These are phyloP conservation scores for Petrea volubilis DNA, from an alignment of 257 asterid species.

Conservation along the genomic window DNA sequence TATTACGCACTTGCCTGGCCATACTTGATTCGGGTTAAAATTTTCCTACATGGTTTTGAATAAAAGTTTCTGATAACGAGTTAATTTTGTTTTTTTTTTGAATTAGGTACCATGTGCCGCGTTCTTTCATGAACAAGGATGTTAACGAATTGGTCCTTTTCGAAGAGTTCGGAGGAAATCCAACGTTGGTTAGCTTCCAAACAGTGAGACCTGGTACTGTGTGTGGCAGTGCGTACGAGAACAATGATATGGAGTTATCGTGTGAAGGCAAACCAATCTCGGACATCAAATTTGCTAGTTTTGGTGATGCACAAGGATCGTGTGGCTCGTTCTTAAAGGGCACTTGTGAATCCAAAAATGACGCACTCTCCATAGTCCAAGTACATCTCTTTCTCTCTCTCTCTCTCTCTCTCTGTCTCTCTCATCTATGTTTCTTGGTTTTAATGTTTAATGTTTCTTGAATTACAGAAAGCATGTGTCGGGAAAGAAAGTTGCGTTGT, in stretches of 20 bases:
- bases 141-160: conserved; percentile 47
- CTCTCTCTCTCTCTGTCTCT: not conserved
- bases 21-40: too few relatives aligned
- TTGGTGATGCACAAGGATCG: conserved; percentile 42
- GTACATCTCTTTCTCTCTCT: not conserved
- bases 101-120: conserved; percentile 69
- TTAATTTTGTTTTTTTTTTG: too few relatives aligned
- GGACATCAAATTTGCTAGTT: conserved; percentile 42
- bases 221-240: conserved; percentile 48
- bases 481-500: conserved; percentile 50
- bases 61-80: too few relatives aligned
- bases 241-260: conserved; percentile 34
- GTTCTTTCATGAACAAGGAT: conserved; percentile 43
- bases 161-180: conserved; percentile 74
- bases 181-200: conserved; percentile 35
- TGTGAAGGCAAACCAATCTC: conserved; percentile 43
- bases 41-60: too few relatives aligned
- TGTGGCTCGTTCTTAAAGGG: conserved; percentile 45
- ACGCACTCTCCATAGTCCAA: conserved; percentile 27
- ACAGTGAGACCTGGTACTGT: conserved; percentile 31
- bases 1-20: too few relatives aligned
- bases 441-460: not conserved
- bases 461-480: conserved; percentile 33
- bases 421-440: not conserved
- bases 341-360: conserved; percentile 27